A percentile compares a stretch with the other conserved stretches of the same genome.
These are phyloP conservation scores for Schizothecium vesticola DNA, from an alignment of 495 filamentous ascomycete genomes.

Conservation along the genomic window DNA sequence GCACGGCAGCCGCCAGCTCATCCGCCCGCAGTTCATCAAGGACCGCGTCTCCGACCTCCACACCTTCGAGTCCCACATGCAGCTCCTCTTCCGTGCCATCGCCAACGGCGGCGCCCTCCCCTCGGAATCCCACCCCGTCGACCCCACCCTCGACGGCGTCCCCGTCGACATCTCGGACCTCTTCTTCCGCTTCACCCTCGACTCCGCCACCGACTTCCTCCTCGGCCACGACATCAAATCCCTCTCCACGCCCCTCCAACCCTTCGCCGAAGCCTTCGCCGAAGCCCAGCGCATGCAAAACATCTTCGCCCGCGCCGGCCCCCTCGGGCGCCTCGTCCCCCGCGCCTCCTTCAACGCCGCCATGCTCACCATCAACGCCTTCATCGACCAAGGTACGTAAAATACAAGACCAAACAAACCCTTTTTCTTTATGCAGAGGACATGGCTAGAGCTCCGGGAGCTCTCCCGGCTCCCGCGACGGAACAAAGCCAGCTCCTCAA, in stretches of 20 bases:
- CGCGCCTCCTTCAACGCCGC: constrained; percentile 52
- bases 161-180: constrained; percentile 63
- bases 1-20: constrained; percentile 68
- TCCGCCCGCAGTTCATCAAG: constrained; percentile 78
- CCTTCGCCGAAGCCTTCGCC: constrained; percentile 69
- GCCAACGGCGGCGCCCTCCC: constrained; percentile 49
- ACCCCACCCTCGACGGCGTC: constrained; percentile 42
- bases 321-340: constrained; percentile 52
- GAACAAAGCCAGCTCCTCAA: too few relatives aligned
- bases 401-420: too few relatives aligned
- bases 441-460: too few relatives aligned
- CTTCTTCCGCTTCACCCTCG: constrained; percentile 77
- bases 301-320: constrained; percentile 52
- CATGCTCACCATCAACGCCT: constrained; percentile 65
- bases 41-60: constrained; percentile 77
- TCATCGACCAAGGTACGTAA: constrained; percentile 65
- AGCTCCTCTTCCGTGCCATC: constrained; percentile 55
- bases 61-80: constrained; percentile 71
- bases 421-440: too few relatives aligned
- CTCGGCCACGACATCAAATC: constrained; percentile 72
- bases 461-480: too few relatives aligned
- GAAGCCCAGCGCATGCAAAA: constrained; percentile 67
- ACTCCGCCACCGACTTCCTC: constrained; percentile 79
- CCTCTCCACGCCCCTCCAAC: constrained; percentile 44
- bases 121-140: constrained; percentile 38